A percentile compares a stretch with the other conserved stretches of the same genome.
Conservation (phyloP, 2,329 filamentous ascomycete species). For the Tolypocladium guangdongense region DNA sequence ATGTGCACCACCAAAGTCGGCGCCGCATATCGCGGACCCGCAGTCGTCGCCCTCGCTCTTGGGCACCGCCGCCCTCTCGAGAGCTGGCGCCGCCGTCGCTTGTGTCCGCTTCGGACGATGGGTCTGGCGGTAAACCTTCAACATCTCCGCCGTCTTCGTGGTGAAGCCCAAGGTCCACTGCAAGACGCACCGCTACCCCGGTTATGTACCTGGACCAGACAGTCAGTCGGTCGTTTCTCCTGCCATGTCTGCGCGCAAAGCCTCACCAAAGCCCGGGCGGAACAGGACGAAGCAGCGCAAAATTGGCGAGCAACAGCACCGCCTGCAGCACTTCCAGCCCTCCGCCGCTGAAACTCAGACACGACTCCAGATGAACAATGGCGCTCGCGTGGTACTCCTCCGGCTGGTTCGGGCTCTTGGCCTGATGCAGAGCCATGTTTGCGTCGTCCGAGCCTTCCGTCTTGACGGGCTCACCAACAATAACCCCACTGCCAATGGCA, state of each 20-base stretch:
- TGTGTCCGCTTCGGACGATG: slow-evolving; percentile 21
- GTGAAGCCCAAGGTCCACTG: slow-evolving; percentile 84
- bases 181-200: slow-evolving; percentile 81
- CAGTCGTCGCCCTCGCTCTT: slow-evolving; percentile 57
- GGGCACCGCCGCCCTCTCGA: slow-evolving; percentile 22
- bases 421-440: slow-evolving; percentile 18
- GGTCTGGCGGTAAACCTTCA: slow-evolving; percentile 45
- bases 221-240: background rate
- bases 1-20: slow-evolving; percentile 93
- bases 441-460: slow-evolving; percentile 28
- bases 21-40: slow-evolving; percentile 80
- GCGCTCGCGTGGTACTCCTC: slow-evolving; percentile 96
- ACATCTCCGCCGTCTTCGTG: slow-evolving; percentile 73
- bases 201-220: slow-evolving; percentile 63
- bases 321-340: slow-evolving; percentile 87
- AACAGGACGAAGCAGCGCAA: slow-evolving; percentile 82
- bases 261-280: slow-evolving; percentile 75
- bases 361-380: slow-evolving; percentile 82
- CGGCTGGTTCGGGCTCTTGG: slow-evolving; percentile 51
- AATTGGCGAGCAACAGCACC: slow-evolving; percentile 81
- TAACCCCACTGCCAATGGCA: slow-evolving; percentile 88
- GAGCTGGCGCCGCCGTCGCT: slow-evolving; percentile 18
- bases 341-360: slow-evolving; percentile 75
- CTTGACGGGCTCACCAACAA: slow-evolving; percentile 56
- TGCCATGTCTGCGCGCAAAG: background rate